These are phyloP conservation scores for Lotmaria passim DNA, from an alignment of 208 protist species.

Conservation along the genomic window DNA sequence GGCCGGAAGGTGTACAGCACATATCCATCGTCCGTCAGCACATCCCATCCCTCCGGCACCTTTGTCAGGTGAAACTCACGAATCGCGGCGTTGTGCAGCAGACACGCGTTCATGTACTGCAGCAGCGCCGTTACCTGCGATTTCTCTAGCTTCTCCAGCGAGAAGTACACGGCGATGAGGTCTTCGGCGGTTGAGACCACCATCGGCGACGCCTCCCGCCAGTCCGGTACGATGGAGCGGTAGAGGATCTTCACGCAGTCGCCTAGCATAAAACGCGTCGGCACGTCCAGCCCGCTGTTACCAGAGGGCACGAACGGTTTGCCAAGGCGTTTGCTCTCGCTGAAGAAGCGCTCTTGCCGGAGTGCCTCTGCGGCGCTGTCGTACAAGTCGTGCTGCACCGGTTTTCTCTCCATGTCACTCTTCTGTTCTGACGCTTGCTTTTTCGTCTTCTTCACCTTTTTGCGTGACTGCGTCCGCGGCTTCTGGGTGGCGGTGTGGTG, in stretches of 20 bases:
- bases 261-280: constrained; percentile 79
- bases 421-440: background rate
- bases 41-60: constrained; percentile 85
- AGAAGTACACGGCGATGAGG: constrained; percentile 88
- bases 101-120: constrained; percentile 82
- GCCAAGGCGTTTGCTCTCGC: constrained; percentile 65
- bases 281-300: constrained; percentile 41
- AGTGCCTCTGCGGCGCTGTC: constrained; percentile 61
- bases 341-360: constrained; percentile 71
- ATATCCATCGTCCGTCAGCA: constrained; percentile 84
- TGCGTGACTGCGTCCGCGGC: background rate
- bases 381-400: constrained; percentile 64
- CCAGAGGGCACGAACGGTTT: constrained; percentile 77
- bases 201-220: constrained; percentile 67
- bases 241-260: constrained; percentile 85
- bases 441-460: background rate
- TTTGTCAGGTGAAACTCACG: constrained; percentile 72
- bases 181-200: constrained; percentile 90
- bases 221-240: constrained; percentile 66
- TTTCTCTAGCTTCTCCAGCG: constrained; percentile 45
- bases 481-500: background rate
- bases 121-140: constrained; percentile 51
- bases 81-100: constrained; percentile 65
- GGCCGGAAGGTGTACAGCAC: constrained; percentile 89
- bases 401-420: no score